Conservation (phyloP, 2,329 filamentous ascomycete genomes). For the Cytospora leucostoma region DNA sequence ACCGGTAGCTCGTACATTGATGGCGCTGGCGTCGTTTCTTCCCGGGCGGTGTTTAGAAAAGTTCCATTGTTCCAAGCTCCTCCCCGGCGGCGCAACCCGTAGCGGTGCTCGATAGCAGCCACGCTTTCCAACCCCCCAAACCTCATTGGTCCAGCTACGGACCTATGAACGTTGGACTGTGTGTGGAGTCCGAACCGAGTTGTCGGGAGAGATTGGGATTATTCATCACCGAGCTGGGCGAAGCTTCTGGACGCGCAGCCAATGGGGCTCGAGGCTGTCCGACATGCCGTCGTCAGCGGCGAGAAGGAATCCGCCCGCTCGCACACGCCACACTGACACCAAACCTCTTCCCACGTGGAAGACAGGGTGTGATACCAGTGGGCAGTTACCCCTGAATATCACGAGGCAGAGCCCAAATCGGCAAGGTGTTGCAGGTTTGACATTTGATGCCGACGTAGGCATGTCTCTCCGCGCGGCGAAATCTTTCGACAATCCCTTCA, state of each 20-base stretch:
- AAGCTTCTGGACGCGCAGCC: conserved; percentile 1
- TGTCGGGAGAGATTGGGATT: background rate
- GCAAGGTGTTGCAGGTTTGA: background rate
- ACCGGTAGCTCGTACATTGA: background rate
- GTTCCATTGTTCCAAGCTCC: background rate
- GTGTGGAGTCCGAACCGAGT: background rate
- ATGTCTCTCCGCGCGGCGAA: no score
- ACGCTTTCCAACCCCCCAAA: background rate
- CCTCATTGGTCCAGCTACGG: background rate
- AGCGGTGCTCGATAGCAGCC: background rate
- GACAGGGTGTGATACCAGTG: conserved; percentile 9
- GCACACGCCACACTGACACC: conserved; percentile 8
- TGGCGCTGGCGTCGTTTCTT: background rate
- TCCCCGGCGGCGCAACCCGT: background rate
- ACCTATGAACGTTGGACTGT: background rate
- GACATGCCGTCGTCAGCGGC: background rate
- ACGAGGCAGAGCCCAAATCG: background rate
- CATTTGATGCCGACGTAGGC: background rate
- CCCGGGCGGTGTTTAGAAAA: background rate
- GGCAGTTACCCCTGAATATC: conserved; percentile 9
- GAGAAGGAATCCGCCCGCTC: background rate
- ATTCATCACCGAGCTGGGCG: background rate
- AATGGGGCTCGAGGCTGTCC: background rate
- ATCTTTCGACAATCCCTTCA: background rate
- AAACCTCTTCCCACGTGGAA: conserved; percentile 12